Conservation (phyloP, 1,139 yeast species). For the Suhomyces bolitotheri region DNA sequence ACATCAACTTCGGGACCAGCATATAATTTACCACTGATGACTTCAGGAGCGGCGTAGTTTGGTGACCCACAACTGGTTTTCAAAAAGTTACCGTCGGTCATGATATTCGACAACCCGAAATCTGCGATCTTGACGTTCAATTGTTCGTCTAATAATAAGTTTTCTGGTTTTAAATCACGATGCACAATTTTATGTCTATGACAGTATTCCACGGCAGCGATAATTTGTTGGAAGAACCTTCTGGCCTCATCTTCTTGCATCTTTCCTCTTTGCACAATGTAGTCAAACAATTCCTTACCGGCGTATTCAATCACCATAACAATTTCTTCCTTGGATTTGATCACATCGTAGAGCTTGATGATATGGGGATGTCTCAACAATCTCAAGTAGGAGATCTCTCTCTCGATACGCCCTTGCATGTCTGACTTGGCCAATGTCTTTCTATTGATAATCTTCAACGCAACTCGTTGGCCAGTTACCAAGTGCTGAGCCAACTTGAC, state of each 20-base stretch:
- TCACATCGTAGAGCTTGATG: constrained; percentile 93
- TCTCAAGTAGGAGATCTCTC: constrained; percentile 89
- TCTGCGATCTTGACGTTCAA: constrained; percentile 95
- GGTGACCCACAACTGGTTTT: constrained; percentile 98
- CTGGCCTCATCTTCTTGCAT: constrained; percentile 95
- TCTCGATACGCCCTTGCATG: constrained; percentile 96
- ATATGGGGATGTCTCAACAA: constrained; percentile 94
- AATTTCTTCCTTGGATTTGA: constrained; percentile 92
- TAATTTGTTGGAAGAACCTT: constrained; percentile 93
- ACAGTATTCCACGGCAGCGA: constrained; percentile 97
- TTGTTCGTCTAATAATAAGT: constrained; percentile 84
- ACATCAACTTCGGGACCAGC: constrained; percentile 99
- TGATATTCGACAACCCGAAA: constrained; percentile 91
- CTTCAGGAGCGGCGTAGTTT: constrained; percentile 98
- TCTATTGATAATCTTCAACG: constrained; percentile 89
- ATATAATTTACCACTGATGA: constrained; percentile 89
- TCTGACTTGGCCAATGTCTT: constrained; percentile 93
- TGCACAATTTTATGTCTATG: constrained; percentile 98
- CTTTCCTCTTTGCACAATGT: constrained; percentile 91
- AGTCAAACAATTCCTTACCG: constrained; percentile 93
- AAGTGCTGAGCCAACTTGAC: constrained; percentile 94
- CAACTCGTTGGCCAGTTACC: constrained; percentile 91
- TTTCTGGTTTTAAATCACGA: constrained; percentile 94
- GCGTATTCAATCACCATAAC: constrained; percentile 98
- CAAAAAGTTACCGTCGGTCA: constrained; percentile 97